Conservation (phyloP, 1,284 basidiomycete genomes). For the Rhodofomes roseus region DNA sequence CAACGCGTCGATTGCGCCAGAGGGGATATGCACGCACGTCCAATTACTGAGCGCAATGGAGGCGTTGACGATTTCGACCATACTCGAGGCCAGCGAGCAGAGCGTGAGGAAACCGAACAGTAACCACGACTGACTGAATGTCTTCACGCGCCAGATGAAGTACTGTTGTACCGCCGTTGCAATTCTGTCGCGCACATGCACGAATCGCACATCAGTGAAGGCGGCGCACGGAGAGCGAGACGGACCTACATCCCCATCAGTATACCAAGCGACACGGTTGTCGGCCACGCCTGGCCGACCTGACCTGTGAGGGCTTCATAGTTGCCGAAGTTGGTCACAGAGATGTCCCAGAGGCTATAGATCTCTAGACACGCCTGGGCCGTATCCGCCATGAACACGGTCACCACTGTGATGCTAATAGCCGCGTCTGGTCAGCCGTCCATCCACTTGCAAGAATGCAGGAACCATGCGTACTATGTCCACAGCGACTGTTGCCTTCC, state of each 20-base stretch:
- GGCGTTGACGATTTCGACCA: neutral
- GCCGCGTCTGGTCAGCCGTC: neutral
- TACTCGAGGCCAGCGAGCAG: neutral
- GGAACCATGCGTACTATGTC: neutral
- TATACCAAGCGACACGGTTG: neutral
- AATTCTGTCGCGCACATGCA: neutral
- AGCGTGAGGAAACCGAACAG: neutral
- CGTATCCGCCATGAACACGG: neutral
- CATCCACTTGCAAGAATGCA: neutral
- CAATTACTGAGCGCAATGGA: neutral
- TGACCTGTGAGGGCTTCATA: neutral
- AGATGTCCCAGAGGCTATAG: neutral
- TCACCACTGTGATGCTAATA: neutral
- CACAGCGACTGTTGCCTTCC: neutral
- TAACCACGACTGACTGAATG: neutral
- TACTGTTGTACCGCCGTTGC: neutral
- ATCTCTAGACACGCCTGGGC: neutral
- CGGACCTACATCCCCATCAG: neutral
- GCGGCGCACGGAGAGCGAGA: neutral
- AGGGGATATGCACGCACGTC: neutral
- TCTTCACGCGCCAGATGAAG: neutral
- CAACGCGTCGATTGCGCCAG: no score
- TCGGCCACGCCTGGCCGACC: neutral
- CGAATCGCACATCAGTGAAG: neutral
- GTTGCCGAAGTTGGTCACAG: neutral